Base-by-base conservation (phyloP, 768 basidiomycete genomes). In the Russula sp. region DNA sequence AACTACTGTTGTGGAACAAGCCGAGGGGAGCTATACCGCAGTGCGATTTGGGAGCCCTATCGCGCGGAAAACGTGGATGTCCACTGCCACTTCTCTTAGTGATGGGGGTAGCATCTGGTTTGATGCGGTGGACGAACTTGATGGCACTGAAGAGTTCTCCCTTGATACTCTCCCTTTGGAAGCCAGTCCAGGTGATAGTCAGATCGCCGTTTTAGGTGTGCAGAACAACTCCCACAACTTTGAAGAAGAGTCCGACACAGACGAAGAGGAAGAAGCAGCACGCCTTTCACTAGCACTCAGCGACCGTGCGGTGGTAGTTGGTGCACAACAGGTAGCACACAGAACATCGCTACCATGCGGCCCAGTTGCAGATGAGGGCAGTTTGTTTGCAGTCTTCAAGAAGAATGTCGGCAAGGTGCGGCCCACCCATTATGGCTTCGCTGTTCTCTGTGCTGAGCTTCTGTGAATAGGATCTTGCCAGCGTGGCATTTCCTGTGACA, bases 321-420 rank as follows among this genome's bases (percentile, higher is more conserved):
- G 32, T 11, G 6, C 50, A 13, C 44, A 53, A 35, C 52, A 48
- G 7, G 72, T 85, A 9, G 68, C 74, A 9, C 78, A 83, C 62
- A 78, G 89, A 65, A 82, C 81, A 3, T 76, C 75, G 45, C 75
- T 91, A 53, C 88, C 89, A 18, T 80, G 82, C 20, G 78, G 79
- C 6, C 78, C 83, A 16, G 77, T 82, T 27, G 83, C 81, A 3
- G 91, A 93, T 57, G 89, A 94, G 74, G 89, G 89, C 10, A 91
- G 90, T 70, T 75, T 94, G 40, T 91, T 93, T 69, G 76, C 87
- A 1, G 84, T 94, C 37, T 74, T 94, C 51, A 91, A 91, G 76
- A 93, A 91, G 76, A 94, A 91, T 69, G 86, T 94, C 52, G 91
- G 91, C 57, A 93, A 92, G 79, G 91, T 90, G 56, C 20, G 72